Evolutionary conservation across 169 alveolate genomes (phyloP).

Genomic region (Fabrea salina): DNA sequence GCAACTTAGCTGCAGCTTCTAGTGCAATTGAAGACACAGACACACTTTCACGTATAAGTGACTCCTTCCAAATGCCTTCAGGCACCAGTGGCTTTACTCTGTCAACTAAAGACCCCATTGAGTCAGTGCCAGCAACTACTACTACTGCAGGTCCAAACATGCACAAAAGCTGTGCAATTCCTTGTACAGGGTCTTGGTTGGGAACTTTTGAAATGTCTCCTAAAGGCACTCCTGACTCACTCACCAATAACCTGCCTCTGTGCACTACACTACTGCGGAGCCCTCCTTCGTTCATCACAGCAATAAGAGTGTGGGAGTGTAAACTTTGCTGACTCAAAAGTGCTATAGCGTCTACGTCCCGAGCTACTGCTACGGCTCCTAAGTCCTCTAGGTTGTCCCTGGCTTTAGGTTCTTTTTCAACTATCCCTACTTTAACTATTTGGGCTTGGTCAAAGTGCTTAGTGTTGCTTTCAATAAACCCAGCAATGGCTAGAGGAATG

Average conservation of each 20-base stretch:
- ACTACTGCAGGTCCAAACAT: slow-evolving; percentile 14
- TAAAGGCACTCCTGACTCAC: neutral
- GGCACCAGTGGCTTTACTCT: neutral
- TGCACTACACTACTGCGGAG: slow-evolving; percentile 12
- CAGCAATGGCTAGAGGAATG: neutral
- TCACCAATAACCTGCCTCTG: neutral
- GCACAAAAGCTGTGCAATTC: neutral
- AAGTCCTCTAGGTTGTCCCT: neutral
- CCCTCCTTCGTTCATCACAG: slow-evolving; percentile 2
- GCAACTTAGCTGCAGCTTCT: neutral
- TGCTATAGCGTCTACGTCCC: slow-evolving; percentile 34
- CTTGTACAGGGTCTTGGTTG: neutral
- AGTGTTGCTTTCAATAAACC: neutral
- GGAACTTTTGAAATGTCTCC: slow-evolving; percentile 1
- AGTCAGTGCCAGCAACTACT: neutral
- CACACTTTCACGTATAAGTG: neutral
- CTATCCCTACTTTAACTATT: slow-evolving; percentile 3
- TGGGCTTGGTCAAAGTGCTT: neutral
- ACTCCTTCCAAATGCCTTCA: neutral
- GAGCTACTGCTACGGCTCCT: neutral
- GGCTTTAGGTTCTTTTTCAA: neutral
- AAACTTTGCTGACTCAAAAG: neutral
- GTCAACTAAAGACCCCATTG: neutral
- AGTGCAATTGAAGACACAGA: neutral
- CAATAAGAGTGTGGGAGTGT: neutral